Evolutionary conservation across 371 early-diverging fungal genomes (phyloP).

Genomic region (Mortierella sp.): DNA sequence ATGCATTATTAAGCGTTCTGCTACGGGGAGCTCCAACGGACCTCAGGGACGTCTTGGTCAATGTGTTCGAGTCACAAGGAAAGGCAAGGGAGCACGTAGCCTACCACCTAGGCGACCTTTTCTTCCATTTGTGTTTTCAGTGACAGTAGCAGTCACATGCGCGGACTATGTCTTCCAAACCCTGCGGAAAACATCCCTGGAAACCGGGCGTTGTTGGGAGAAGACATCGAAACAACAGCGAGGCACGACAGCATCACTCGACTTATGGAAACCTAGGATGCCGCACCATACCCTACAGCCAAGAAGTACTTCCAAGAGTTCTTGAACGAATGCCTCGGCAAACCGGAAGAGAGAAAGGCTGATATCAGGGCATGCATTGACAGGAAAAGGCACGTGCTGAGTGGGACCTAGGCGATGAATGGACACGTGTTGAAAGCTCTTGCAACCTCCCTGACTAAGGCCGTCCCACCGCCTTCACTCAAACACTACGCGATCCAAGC

Average conservation of each 20-base stretch:
- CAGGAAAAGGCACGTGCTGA: not conserved
- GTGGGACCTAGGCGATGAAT: not conserved
- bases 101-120: not conserved
- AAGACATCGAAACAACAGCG: not conserved
- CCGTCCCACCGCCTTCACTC: not conserved
- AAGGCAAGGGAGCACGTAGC: not conserved
- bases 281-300: not conserved
- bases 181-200: not conserved
- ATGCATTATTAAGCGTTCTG: not conserved
- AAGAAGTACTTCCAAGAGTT: not conserved
- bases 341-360: not conserved
- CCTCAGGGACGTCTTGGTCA: not conserved
- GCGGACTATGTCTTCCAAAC: not conserved
- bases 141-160: not conserved
- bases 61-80: not conserved
- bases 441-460: not conserved
- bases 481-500: conserved; percentile 1
- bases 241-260: not conserved
- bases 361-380: not conserved
- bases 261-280: not conserved
- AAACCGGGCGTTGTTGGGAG: not conserved
- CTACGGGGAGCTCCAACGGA: not conserved
- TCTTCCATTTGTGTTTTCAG: not conserved
- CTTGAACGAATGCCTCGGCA: not conserved
- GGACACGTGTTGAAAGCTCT: not conserved